Percentiles rank a stretch among this genome's conserved stretches.
Conservation (phyloP, 345 rosid genomes). For the Dipteronia sinensis region DNA sequence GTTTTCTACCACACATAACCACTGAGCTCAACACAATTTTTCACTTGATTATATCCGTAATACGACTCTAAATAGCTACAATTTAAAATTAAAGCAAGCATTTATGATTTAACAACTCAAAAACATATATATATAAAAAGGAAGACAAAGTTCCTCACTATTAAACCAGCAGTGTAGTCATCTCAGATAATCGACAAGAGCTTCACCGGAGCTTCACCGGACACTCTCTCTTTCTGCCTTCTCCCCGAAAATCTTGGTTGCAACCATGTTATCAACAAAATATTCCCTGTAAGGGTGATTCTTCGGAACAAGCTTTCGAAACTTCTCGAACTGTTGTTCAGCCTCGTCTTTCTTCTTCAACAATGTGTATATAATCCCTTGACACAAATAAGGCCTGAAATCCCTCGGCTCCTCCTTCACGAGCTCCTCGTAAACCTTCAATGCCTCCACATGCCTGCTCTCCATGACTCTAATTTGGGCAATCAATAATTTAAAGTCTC, state of each 20-base stretch:
- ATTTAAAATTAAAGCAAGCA: neutral
- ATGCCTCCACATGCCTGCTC: constrained; percentile 64
- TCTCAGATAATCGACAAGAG: too few relatives aligned
- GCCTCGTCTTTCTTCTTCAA: constrained; percentile 80
- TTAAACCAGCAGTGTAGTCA: constrained; percentile 5
- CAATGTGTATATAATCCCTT: constrained; percentile 79
- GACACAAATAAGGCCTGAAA: constrained; percentile 89
- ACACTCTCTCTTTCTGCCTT: constrained; percentile 53
- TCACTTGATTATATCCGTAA: neutral
- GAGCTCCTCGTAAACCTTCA: constrained; percentile 78
- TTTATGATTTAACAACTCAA: neutral
- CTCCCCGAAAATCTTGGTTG: constrained; percentile 61
- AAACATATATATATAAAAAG: neutral
- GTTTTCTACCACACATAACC: neutral
- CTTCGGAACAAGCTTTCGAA: constrained; percentile 71
- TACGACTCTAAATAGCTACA: neutral
- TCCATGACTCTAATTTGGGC: constrained; percentile 81
- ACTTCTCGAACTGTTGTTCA: constrained; percentile 80
- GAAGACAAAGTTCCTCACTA: neutral
- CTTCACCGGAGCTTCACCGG: too few relatives aligned
- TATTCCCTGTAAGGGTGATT: constrained; percentile 89
- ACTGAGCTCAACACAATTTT: neutral
- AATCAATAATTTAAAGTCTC: constrained; percentile 79
- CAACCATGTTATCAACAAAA: constrained; percentile 74
- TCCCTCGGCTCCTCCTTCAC: constrained; percentile 91